Evolutionary conservation across 2,329 filamentous ascomycete genomes (phyloP).

Genomic region (Aureobasidium musti): DNA sequence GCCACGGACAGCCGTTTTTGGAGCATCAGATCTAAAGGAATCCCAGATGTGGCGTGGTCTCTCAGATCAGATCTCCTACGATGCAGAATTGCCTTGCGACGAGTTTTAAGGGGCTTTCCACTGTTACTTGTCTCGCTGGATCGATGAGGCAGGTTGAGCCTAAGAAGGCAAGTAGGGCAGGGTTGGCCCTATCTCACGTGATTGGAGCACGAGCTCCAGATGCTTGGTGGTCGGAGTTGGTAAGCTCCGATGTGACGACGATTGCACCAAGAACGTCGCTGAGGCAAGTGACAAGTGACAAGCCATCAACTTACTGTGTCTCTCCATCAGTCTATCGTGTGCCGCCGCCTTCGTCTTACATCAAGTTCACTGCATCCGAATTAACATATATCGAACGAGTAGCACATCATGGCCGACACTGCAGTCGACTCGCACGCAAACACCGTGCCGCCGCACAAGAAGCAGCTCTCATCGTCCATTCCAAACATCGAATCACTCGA

Average conservation of each 20-base stretch:
- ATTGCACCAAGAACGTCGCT: conserved; percentile 13
- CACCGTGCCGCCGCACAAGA: conserved; percentile 75
- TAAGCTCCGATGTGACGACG: conserved; percentile 15
- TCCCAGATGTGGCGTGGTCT: conserved; percentile 1
- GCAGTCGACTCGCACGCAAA: conserved; percentile 78
- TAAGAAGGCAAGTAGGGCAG: background rate
- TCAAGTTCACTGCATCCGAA: background rate
- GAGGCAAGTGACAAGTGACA: conserved; percentile 23
- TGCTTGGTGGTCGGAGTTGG: background rate
- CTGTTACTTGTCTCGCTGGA: background rate
- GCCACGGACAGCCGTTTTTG: background rate
- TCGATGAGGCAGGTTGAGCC: background rate
- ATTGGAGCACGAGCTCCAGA: background rate
- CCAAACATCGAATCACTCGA: conserved; percentile 89
- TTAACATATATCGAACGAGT: background rate
- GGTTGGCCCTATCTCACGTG: background rate
- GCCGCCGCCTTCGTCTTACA: background rate
- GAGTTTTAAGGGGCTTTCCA: background rate
- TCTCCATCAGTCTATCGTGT: background rate
- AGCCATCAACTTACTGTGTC: conserved; percentile 7
- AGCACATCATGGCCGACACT: conserved; percentile 73
- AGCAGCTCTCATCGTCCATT: conserved; percentile 73
- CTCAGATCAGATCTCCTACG: conserved; percentile 8
- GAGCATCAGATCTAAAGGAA: background rate
- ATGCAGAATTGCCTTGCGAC: background rate